Conservation (phyloP, 176 grass and related monocot genomes). For the Otatea glauca region DNA sequence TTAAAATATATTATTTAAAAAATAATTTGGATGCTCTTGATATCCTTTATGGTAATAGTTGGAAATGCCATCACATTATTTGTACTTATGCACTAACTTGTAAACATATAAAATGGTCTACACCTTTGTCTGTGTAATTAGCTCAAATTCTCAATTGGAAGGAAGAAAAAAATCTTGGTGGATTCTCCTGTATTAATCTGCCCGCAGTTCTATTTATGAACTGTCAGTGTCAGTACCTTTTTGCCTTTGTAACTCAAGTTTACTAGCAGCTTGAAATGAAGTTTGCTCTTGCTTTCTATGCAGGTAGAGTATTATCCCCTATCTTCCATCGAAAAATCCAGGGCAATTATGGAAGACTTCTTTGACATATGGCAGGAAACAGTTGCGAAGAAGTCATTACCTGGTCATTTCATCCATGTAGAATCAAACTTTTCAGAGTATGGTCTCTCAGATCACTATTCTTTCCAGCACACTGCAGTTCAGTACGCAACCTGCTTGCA, state of each 20-base stretch:
- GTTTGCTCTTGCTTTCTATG: conserved; percentile 34
- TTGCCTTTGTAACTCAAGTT: conserved; percentile 12
- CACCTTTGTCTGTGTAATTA: not conserved
- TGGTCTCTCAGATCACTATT: conserved; percentile 73
- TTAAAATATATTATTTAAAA: too few species aligned
- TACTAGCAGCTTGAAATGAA: conserved; percentile 7
- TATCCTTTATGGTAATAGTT: conserved; percentile 28
- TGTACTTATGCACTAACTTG: not conserved
- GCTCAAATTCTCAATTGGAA: not conserved
- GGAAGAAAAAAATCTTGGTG: not conserved
- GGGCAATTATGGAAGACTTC: conserved; percentile 80
- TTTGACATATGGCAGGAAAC: conserved; percentile 90
- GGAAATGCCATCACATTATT: not conserved
- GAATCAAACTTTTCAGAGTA: conserved; percentile 78
- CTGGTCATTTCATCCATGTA: conserved; percentile 78
- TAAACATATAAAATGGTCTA: not conserved
- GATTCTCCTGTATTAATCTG: not conserved
- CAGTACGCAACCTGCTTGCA: conserved; percentile 74
- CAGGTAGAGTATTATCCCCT: conserved; percentile 90
- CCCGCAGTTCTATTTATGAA: not conserved
- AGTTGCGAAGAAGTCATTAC: conserved; percentile 62
- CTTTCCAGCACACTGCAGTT: conserved; percentile 80
- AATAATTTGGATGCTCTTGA: not conserved
- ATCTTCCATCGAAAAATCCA: conserved; percentile 86
- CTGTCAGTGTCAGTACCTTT: not conserved